Evolutionary conservation across 345 rosid species (phyloP), one percentile per base, ranked within the genome.

Genomic region (Bretschneidera sinensis): DNA sequence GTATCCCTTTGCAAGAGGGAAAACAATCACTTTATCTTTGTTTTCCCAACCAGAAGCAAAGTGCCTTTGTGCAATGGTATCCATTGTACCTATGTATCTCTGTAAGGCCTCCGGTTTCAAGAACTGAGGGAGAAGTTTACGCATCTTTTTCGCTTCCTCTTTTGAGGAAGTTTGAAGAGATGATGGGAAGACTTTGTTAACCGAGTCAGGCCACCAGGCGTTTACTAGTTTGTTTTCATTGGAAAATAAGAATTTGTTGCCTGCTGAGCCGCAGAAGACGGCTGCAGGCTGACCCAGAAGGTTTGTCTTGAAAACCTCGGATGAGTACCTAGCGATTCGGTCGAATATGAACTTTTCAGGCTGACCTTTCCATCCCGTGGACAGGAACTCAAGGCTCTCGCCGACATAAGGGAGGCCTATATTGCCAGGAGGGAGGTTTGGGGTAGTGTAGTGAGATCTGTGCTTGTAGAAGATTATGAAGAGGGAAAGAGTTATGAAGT

Each of bases 171-270:
- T 62, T 23, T 75, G 66, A 10, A 17, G 59, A 0, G 82, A 72
- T 19, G 72, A 66, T 17, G 82, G 80, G 54, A 81, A 75, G 49
- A 77, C 62, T 52, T 77, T 81, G 45, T 81, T 21, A 0, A 81
- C 80, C 0, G 82, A 70, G 24, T 65, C 73, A 0, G 80, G 82
- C 82, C 78, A 81, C 82, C 85, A 75, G 1, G 76, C 49, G 1
- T 43, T 63, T 21, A 81, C 80, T 0, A 70, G 61, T 47, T 72
- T 81, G 48, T 70, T 70, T 55, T 81, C 85, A 1, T 81, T 77
- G 6, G 82, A 74, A 65, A 70, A 77, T 55, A 80, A 51, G 60
- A 80, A 72, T 64, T 64, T 77, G 71, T 77, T 70, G 5, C 78
- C 71, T 0, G 67, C 72, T 1, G 74, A 63, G 9, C 85, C 85